Evolutionary conservation across 2,329 filamentous ascomycete species (phyloP).

Genomic region (Parascedosporium putredinis): DNA sequence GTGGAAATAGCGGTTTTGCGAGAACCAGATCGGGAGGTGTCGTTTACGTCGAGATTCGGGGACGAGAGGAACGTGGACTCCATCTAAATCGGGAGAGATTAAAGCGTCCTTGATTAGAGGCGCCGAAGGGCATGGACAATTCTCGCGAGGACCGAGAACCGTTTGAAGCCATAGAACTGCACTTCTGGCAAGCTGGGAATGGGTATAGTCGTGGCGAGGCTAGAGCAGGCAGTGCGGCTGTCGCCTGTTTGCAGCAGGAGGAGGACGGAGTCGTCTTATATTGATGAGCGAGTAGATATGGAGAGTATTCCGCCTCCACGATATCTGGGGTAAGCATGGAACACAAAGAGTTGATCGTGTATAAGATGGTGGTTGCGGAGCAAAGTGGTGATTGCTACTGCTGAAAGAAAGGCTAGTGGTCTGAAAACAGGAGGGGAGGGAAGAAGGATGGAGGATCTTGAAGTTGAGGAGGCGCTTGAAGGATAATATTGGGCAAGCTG

Average conservation of each 20-base stretch:
- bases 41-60: slow-evolving; percentile 6
- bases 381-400: not conserved
- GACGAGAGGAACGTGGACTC: slow-evolving; percentile 1
- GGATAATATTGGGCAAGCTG: not conserved
- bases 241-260: not conserved
- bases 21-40: not conserved
- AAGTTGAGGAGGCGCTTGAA: not conserved
- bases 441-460: too few relatives aligned
- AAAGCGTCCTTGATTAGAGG: not conserved
- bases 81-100: slow-evolving; percentile 3
- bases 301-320: not conserved
- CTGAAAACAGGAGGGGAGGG: not conserved
- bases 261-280: not conserved
- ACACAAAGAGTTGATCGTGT: not conserved
- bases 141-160: not conserved
- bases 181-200: not conserved
- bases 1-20: not conserved
- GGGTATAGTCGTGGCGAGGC: not conserved
- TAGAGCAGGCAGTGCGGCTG: not conserved
- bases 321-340: not conserved
- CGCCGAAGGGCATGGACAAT: slow-evolving; percentile 5
- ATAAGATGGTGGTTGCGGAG: too few relatives aligned
- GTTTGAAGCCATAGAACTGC: slow-evolving; percentile 7
- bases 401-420: not conserved
- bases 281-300: not conserved